Evolutionary conservation across 2,329 filamentous ascomycete species (phyloP), one percentile per base, ranked within the genome.

Genomic region (Venturia oleaginea): DNA sequence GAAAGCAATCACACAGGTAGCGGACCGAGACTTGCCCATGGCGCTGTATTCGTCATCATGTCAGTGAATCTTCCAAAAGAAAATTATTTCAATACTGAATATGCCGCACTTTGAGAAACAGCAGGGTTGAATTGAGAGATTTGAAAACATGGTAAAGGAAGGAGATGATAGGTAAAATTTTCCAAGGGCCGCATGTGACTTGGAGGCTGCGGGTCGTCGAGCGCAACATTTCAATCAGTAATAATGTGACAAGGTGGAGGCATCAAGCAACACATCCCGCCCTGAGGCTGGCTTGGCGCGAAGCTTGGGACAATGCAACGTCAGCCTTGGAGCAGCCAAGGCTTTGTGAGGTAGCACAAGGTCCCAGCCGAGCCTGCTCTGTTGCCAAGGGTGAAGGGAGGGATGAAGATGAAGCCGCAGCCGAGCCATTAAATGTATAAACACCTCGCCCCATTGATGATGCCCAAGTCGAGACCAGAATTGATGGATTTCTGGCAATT

Each of bases 11-110:
- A 91, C 83, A 68, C 90, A 85, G 38, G 91, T 88, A 68, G 93
- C 90, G 59, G 93, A 97, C 66, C 94, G 90, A 40, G 92, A 97
- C 77, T 95, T 96, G 63, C 94, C 94, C 86, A 96, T 96, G 27
- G 92, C 93, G 81, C 94, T 96, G 57, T 67, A 66, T 62, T 60
- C 67, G 34, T 43, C n/a, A 60, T 40, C 32, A 43, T 42, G 51
- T 57, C 51, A 57, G 51, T 57, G 27, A 22, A 15, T 57, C n/a
- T 6, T 57, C 15, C 30, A 57, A 4, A 34, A n/a, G 51, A 42
- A 61, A 42, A 5, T 24, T 61, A 24, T 8, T 3, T 13, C 17
- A 10, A 61, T 30, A 42, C 34, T 11, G 51, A 34, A 2, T 3
- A 22, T 34, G 27, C 30, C 17, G 15, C 27, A 34, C 34, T 32